A percentile compares a stretch with the other conserved stretches of the same genome.
Conservation (phyloP, 257 asterid genomes). For the Ophiorrhiza pumila region DNA sequence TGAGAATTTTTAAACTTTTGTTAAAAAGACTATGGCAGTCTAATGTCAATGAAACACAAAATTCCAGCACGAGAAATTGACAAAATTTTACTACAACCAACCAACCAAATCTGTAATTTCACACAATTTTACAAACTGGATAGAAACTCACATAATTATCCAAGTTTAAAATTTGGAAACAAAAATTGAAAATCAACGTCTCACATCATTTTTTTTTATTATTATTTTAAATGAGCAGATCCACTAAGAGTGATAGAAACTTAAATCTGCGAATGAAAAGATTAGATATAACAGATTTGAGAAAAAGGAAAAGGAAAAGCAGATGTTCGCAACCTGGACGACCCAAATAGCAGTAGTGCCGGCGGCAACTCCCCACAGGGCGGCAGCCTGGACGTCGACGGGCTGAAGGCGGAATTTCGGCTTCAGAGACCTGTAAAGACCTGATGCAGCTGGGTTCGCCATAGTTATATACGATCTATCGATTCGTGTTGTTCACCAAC, state of each 20-base stretch:
- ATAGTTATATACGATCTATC: conserved; percentile 19
- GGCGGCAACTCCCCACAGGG: conserved; percentile 79
- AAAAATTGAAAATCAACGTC: not conserved
- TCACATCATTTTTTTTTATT: not conserved
- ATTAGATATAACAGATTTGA: not conserved
- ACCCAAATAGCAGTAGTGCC: conserved; percentile 53
- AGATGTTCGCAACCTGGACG: conserved; percentile 36
- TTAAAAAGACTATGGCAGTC: too few species aligned
- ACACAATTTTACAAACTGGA: not conserved
- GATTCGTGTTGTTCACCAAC: conserved; percentile 4
- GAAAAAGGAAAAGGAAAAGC: not conserved
- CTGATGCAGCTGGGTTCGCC: conserved; percentile 47
- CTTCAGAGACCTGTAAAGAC: conserved; percentile 44
- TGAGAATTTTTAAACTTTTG: too few species aligned
- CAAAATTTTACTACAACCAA: not conserved
- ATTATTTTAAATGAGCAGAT: not conserved
- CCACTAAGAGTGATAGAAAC: not conserved
- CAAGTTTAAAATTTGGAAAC: not conserved
- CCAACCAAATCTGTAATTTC: not conserved
- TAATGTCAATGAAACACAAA: too few species aligned
- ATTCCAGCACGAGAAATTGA: too few species aligned
- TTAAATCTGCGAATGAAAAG: not conserved
- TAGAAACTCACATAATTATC: not conserved
- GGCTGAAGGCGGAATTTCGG: conserved; percentile 43
- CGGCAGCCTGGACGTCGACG: conserved; percentile 60